Conservation (phyloP, 2,329 filamentous ascomycete species). For the Colletotrichum orchidophilum region DNA sequence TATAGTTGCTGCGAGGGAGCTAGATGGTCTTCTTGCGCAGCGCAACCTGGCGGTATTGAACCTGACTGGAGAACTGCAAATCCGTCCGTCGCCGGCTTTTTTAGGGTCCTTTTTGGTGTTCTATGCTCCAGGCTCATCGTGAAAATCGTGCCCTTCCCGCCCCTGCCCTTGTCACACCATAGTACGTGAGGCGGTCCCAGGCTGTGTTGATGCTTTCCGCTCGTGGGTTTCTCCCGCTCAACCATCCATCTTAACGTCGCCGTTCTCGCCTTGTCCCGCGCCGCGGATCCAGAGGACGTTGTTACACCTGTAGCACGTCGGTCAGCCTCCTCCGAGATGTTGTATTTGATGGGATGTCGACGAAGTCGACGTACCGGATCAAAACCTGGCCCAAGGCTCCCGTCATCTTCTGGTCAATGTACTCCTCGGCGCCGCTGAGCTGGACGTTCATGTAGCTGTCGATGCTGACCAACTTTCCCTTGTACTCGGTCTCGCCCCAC, state of each 20-base stretch:
- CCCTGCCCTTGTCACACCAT: background rate
- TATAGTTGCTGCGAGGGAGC: constrained; percentile 18
- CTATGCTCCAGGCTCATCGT: constrained; percentile 11
- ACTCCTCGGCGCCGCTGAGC: constrained; percentile 90
- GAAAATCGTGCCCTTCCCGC: background rate
- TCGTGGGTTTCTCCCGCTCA: constrained; percentile 38
- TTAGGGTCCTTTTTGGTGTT: background rate
- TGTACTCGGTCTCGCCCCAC: constrained; percentile 98
- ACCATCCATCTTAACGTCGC: constrained; percentile 68
- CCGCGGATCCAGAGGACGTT: constrained; percentile 93
- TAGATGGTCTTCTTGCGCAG: constrained; percentile 8
- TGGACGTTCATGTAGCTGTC: constrained; percentile 99
- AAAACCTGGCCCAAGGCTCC: constrained; percentile 89
- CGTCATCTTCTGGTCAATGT: constrained; percentile 85
- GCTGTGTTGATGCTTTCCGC: constrained; percentile 18
- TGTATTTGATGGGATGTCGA: background rate
- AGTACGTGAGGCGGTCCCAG: background rate
- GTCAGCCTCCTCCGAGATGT: background rate
- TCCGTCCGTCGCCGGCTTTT: constrained; percentile 13
- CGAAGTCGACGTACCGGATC: constrained; percentile 72
- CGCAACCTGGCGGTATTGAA: constrained; percentile 11
- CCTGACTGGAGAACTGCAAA: constrained; percentile 7
- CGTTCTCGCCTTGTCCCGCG: constrained; percentile 60
- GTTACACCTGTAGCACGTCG: constrained; percentile 73
- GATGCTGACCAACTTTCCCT: constrained; percentile 88